Conservation (phyloP, 306 rosid species). For the Glycine soja region DNA sequence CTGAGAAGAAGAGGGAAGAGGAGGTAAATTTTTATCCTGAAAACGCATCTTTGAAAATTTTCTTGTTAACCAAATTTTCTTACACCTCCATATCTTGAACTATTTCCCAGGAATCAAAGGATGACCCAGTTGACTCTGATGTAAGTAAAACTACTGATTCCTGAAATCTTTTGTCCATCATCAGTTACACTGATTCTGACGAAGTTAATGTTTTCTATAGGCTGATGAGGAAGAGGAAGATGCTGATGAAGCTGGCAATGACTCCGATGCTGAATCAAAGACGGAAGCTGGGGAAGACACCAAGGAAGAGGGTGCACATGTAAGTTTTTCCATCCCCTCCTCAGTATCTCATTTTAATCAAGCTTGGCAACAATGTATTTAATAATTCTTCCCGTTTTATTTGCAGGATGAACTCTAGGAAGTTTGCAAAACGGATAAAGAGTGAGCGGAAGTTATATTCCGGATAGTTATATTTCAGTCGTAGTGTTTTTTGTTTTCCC, state of each 20-base stretch:
- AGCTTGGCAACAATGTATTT: conserved; percentile 5
- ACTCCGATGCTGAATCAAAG: conserved; percentile 59
- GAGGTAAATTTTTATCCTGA: conserved; percentile 61
- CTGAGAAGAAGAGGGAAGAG: conserved; percentile 83
- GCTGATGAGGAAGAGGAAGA: conserved; percentile 86
- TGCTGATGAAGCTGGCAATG: conserved; percentile 57
- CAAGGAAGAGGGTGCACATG: conserved; percentile 66
- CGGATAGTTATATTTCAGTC: conserved; percentile 42
- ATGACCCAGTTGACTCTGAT: conserved; percentile 83
- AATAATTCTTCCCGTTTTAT: background rate
- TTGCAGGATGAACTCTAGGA: conserved; percentile 91
- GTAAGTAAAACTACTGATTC: conserved; percentile 55
- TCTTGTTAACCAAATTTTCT: conserved; percentile 24
- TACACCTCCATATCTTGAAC: conserved; percentile 36
- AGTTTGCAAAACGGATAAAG: conserved; percentile 43
- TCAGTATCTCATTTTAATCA: background rate
- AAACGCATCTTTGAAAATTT: background rate
- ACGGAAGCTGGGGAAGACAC: conserved; percentile 53
- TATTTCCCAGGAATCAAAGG: conserved; percentile 77
- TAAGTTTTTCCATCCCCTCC: conserved; percentile 33
- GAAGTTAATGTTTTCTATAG: conserved; percentile 49
- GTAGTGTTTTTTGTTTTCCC: conserved; percentile 50
- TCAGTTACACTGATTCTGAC: conserved; percentile 41
- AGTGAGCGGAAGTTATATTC: conserved; percentile 36
- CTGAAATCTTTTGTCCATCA: background rate